A percentile compares a stretch with the other conserved stretches of the same genome.
Conservation (phyloP, 192 early-diverging fungal species). For the Backusella tarrabulga region DNA sequence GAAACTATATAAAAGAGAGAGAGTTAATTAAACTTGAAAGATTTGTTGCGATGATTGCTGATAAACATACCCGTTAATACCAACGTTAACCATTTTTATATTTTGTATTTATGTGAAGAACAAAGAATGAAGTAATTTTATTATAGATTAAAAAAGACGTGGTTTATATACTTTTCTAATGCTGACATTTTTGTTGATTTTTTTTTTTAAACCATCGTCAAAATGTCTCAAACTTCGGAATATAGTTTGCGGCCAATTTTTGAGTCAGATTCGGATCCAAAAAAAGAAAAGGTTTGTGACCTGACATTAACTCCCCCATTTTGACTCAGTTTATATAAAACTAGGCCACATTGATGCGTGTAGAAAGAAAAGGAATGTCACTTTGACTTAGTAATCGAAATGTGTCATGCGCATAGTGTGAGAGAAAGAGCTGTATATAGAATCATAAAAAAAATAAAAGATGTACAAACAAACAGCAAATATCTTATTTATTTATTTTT, state of each 20-base stretch:
- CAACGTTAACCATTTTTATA: constrained; percentile 13
- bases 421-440: background rate
- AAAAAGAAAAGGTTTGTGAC: background rate
- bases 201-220: background rate
- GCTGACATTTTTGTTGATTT: background rate
- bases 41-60: background rate
- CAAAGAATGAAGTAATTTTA: background rate
- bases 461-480: background rate
- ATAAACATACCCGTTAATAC: constrained; percentile 16
- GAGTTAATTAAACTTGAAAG: too few relatives aligned
- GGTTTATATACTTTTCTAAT: background rate
- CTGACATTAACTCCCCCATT: background rate
- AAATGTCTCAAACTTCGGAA: constrained; percentile 1
- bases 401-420: background rate
- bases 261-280: constrained; percentile 2
- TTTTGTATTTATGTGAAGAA: background rate
- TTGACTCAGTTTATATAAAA: constrained; percentile 3
- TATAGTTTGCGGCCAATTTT: background rate
- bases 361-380: background rate
- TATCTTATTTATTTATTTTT: background rate
- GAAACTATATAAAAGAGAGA: constrained; percentile 53
- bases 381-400: background rate
- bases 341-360: background rate
- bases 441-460: background rate
- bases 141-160: background rate